Evolutionary conservation across 2,329 filamentous ascomycete species (phyloP), one percentile per base, ranked within the genome.

Genomic region (Phialemoniopsis sp.): DNA sequence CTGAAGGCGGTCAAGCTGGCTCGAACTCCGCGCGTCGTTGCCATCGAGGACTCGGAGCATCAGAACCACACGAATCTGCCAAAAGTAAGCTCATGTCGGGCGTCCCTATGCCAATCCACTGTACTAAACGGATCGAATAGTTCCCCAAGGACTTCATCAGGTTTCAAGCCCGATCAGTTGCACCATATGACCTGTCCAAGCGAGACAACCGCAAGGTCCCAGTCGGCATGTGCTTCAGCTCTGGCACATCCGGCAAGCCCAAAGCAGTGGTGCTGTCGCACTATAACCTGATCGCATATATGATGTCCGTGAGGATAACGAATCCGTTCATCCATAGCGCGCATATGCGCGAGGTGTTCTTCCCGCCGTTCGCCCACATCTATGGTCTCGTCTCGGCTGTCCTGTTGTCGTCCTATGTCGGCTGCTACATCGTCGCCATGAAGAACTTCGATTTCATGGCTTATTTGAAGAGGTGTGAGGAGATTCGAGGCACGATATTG

Each of bases 331-430:
- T 46, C 4, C 45, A 53, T 41, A 52, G 46, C 18, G 44, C 42
- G 0, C 43, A 49, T 38, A 46, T 47, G 35, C 42, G 46, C 13
- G 54, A 57, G 39, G 48, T 52, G 2, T 56, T 57, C 21, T 26
- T 26, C 21, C 21, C 21, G 10, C 21, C 21, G 21, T 26, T 26
- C 10, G 21, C 21, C 43, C 53, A 54, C 32, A 43, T 56, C 7
- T 56, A 56, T 32, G 52, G 52, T 8, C 44, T 53, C 19, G 46
- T 51, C 7, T 48, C 46, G 3, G 50, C 44, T 1, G 39, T 54
- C 4, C 34, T 52, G 4, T 21, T 53, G 3, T 47, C 50, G 1
- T 46, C 46, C 2, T 53, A 47, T 49, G 40, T 48, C 3, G 51
- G 51, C 21, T 6, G 21, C 21, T 26, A 26, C 21, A 26, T 26